Evolutionary conservation across 257 asterid species (phyloP).

Genomic region (Avicennia marina): DNA sequence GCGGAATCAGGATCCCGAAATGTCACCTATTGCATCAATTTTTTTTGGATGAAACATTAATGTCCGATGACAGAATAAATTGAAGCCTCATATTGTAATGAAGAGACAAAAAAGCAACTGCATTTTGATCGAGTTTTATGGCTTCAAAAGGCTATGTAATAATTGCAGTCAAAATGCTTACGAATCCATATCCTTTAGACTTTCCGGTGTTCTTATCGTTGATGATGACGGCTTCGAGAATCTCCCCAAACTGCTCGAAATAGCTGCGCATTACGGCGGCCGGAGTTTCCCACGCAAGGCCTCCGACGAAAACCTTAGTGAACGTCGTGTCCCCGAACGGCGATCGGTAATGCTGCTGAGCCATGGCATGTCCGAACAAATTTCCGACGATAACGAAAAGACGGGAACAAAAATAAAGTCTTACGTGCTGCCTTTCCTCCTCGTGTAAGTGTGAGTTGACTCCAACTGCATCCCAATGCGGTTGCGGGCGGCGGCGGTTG

Average conservation of each 20-base stretch:
- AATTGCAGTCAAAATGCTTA: slow-evolving; percentile 38
- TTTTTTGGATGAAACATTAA: no score
- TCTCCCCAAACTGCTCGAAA: slow-evolving; percentile 87
- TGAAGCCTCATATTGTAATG: no score
- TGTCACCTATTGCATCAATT: slow-evolving; percentile 56
- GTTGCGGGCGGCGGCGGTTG: background rate
- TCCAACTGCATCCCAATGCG: no score
- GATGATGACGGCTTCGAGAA: slow-evolving; percentile 95
- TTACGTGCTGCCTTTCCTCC: no score
- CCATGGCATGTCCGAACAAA: slow-evolving; percentile 48
- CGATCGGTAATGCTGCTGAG: slow-evolving; percentile 92
- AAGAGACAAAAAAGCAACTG: no score
- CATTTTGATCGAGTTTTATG: no score
- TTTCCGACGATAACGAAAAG: no score
- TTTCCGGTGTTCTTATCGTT: slow-evolving; percentile 90
- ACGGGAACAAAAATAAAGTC: slow-evolving; percentile 1
- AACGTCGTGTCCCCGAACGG: slow-evolving; percentile 94
- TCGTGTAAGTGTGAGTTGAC: no score
- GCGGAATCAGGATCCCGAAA: slow-evolving; percentile 93
- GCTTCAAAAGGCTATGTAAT: no score
- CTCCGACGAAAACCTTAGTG: slow-evolving; percentile 95
- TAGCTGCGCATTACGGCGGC: slow-evolving; percentile 73
- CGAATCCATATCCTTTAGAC: slow-evolving; percentile 97
- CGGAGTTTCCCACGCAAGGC: slow-evolving; percentile 98
- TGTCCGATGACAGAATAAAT: no score